Percentiles rank a stretch among this genome's conserved stretches.
phyloP scores from a whole-genome alignment of 352 stramenopile genomes.

The Nothophytophthora sp. region DNA sequence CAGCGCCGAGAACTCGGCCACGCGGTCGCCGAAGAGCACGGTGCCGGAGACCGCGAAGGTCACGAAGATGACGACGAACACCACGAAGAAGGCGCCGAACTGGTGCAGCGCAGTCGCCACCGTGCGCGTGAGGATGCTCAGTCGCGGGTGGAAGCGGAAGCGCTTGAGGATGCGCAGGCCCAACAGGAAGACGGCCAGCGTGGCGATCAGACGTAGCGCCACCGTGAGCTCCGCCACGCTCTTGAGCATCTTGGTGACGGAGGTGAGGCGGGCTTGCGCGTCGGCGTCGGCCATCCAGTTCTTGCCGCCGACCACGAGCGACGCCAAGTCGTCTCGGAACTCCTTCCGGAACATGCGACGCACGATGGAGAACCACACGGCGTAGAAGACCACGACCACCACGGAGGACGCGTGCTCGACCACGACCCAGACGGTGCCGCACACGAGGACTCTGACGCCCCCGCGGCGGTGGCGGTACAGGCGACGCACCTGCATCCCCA shows the following conservation, averaged over 20 bases:
- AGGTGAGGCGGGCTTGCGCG: slow-evolving; percentile 20
- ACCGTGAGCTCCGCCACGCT: slow-evolving; percentile 18
- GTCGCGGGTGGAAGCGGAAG: too few species aligned
- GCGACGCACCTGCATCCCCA: neutral
- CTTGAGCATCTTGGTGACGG: slow-evolving; percentile 25
- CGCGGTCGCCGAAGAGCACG: slow-evolving; percentile 53
- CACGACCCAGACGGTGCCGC: slow-evolving; percentile 7
- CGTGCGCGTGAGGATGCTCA: too few species aligned
- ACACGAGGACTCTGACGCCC: neutral
- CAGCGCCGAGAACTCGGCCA: slow-evolving; percentile 39
- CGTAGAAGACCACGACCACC: slow-evolving; percentile 29
- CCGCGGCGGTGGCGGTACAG: too few species aligned
- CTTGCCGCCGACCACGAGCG: slow-evolving; percentile 28
- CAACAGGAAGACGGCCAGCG: slow-evolving; percentile 24
- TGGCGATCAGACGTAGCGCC: slow-evolving; percentile 21
- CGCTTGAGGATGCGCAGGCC: slow-evolving; percentile 31
- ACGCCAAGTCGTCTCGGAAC: slow-evolving; percentile 34
- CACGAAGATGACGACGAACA: slow-evolving; percentile 50
- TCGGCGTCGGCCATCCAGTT: slow-evolving; percentile 29
- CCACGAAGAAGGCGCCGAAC: slow-evolving; percentile 46
- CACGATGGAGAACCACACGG: slow-evolving; percentile 30
- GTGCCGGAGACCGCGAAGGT: slow-evolving; percentile 39
- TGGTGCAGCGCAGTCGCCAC: slow-evolving; percentile 40
- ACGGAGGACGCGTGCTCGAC: slow-evolving; percentile 7
- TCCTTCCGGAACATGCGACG: slow-evolving; percentile 13